phyloP scores from a whole-genome alignment of 352 stramenopile species.

The Thraustochytrium striatum region DNA sequence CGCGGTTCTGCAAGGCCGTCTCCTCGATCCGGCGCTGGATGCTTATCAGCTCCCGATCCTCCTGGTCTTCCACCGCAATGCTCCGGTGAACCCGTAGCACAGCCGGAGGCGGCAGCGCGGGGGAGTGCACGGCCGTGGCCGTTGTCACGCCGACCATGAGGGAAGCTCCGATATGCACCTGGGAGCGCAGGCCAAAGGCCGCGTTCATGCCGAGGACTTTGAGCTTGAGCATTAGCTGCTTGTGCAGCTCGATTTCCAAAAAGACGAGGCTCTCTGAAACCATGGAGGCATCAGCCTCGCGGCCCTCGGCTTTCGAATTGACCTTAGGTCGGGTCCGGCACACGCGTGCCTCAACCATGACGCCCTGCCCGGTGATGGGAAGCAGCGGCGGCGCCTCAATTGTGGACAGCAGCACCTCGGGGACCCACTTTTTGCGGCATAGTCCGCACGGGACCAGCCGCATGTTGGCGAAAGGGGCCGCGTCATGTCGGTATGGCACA shows the following conservation, averaged over 20 bases:
- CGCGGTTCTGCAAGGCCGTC: conserved; percentile 15
- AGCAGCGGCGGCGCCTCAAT: conserved; percentile 59
- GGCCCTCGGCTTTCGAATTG: conserved; percentile 64
- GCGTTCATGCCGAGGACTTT: conserved; percentile 92
- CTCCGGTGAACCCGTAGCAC: conserved; percentile 37
- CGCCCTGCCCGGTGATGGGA: conserved; percentile 78
- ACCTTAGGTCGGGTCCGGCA: conserved; percentile 75
- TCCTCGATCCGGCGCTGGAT: conserved; percentile 41
- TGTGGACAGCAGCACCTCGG: conserved; percentile 59
- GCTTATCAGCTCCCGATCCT: conserved; percentile 11
- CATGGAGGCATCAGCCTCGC: conserved; percentile 89
- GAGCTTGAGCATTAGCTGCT: conserved; percentile 86
- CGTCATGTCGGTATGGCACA: conserved; percentile 76
- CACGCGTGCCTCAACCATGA: conserved; percentile 91
- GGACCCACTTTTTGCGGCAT: conserved; percentile 96
- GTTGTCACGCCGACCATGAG: conserved; percentile 82
- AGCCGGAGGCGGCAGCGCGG: conserved; percentile 74
- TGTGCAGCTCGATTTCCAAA: conserved; percentile 94
- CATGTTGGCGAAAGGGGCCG: conserved; percentile 95
- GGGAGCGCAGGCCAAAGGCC: conserved; percentile 84
- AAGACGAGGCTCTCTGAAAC: conserved; percentile 95
- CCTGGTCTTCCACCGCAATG: conserved; percentile 43
- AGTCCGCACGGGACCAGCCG: conserved; percentile 90
- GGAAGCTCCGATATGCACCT: conserved; percentile 81
- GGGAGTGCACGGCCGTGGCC: conserved; percentile 82